Evolutionary conservation across 1,284 basidiomycete genomes (phyloP), one percentile per base, ranked within the genome.

Genomic region (Malassezia vespertilionis): DNA sequence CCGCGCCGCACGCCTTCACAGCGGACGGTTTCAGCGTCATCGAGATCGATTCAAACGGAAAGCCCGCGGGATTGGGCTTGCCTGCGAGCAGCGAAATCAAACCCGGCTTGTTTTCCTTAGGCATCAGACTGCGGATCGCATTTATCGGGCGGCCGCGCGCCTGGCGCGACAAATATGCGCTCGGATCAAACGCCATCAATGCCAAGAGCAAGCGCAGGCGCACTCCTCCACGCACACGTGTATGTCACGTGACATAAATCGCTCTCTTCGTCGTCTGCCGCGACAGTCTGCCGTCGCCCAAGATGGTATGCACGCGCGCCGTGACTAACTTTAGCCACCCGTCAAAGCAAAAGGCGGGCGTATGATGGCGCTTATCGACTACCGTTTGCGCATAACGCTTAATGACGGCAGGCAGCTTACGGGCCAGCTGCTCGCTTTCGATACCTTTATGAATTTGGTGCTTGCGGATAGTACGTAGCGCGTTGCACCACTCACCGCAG

Each of bases 401-500:
- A 96, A 93, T 80, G 93, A 99, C 74, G 88, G 88, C 50, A 84
- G 93, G 69, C 80, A 86, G 49, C 77, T 97, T 62, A 87, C 86
- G 34, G 93, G 93, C 37, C 93, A 96, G 75, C 91, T 97, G 84
- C 83, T 99, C 68, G 93, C 93, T 40, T 99, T 96, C 72, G 93
- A 99, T 77, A 83, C 86, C 67, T 93, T 97, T 75, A 97, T 97
- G 91, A 99, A 99, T 75, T 79, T 99, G 61, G 93, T 99, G 40
- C 76, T 99, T 45, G 88, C 90, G 11, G 91, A 97, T 61, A 93
- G 89, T 71, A 89, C 93, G 74, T 91, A 20, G 22, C 33, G 32
- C 33, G 5, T 8, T 23, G 17, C n/a, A 14, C 39, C 18, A 37
- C 33, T 31, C 40, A 11, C 14, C 30, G 24, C 48, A 57, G 63